A percentile compares a stretch with the other conserved stretches of the same genome.
phyloP scores from a whole-genome alignment of 805 yeast genomes.

The Ogataea henricii region DNA sequence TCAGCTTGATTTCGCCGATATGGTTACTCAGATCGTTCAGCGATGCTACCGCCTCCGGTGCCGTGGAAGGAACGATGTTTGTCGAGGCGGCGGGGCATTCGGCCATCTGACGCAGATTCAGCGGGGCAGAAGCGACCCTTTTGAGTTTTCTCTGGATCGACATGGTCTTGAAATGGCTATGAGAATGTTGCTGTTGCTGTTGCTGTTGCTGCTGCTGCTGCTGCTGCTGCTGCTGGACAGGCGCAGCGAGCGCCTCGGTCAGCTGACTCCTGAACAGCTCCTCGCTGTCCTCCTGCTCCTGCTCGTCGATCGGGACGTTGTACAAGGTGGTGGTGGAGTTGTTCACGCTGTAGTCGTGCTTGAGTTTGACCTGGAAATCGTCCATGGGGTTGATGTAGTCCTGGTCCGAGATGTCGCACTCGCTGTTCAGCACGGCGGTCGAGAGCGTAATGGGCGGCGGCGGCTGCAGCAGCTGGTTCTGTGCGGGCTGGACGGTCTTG shows the following conservation, averaged over 20 bases:
- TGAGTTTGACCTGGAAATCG: constrained; percentile 32
- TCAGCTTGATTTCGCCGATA: constrained; percentile 38
- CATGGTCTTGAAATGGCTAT: constrained; percentile 11
- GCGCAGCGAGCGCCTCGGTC: background rate
- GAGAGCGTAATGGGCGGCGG: constrained; percentile 7
- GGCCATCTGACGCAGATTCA: constrained; percentile 48
- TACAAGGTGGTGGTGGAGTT: constrained; percentile 30
- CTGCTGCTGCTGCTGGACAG: background rate
- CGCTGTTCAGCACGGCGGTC: constrained; percentile 15
- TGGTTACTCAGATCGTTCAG: constrained; percentile 31
- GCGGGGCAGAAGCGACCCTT: constrained; percentile 85
- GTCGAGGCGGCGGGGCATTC: constrained; percentile 9
- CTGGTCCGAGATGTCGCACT: constrained; percentile 32
- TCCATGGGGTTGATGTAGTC: constrained; percentile 26
- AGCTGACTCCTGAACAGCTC: background rate
- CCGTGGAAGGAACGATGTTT: constrained; percentile 12
- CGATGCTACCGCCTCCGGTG: constrained; percentile 10
- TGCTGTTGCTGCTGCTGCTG: background rate
- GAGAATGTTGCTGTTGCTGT: background rate
- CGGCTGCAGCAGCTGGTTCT: constrained; percentile 4
- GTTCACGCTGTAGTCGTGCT: constrained; percentile 35
- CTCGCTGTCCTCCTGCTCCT: background rate
- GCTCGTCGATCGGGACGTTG: constrained; percentile 9
- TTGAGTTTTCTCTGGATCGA: constrained; percentile 49
- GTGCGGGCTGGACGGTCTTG: constrained; percentile 3